These are phyloP conservation scores for Saprolegnia diclina DNA, from an alignment of 352 stramenopile species.

Conservation along the genomic window DNA sequence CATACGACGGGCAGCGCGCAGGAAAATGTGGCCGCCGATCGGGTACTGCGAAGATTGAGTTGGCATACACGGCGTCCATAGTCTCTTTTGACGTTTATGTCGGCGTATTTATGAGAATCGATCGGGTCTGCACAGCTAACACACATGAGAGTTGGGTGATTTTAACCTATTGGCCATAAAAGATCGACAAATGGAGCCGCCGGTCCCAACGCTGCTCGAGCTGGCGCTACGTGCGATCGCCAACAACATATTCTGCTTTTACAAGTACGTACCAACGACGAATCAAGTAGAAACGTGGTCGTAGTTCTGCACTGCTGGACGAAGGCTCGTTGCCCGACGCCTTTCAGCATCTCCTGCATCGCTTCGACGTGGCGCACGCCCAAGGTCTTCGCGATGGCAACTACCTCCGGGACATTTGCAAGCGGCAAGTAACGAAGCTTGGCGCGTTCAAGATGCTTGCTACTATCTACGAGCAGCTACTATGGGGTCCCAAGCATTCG, in stretches of 20 bases:
- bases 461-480: background rate
- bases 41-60: background rate
- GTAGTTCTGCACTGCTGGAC: conserved; percentile 21
- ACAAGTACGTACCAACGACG: conserved; percentile 7
- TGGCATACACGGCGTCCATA: background rate
- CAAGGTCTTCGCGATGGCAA: conserved; percentile 12
- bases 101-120: too few relatives aligned
- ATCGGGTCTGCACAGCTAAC: too few relatives aligned
- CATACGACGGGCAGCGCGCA: background rate
- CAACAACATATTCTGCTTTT: conserved; percentile 17
- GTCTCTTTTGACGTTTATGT: background rate
- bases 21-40: background rate
- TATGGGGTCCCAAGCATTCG: background rate
- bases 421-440: background rate
- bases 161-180: background rate
- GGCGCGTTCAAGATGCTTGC: background rate
- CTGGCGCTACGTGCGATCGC: conserved; percentile 11
- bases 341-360: conserved; percentile 11
- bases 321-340: background rate
- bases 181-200: background rate
- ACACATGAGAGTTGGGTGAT: background rate
- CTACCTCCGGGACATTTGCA: background rate
- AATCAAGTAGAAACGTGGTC: background rate
- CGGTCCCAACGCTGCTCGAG: conserved; percentile 1
- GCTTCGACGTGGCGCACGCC: conserved; percentile 17